Evolutionary conservation across 139 green algal genomes (phyloP), one percentile per base, ranked within the genome.

Genomic region (Cymbomonas tetramitiformis): DNA sequence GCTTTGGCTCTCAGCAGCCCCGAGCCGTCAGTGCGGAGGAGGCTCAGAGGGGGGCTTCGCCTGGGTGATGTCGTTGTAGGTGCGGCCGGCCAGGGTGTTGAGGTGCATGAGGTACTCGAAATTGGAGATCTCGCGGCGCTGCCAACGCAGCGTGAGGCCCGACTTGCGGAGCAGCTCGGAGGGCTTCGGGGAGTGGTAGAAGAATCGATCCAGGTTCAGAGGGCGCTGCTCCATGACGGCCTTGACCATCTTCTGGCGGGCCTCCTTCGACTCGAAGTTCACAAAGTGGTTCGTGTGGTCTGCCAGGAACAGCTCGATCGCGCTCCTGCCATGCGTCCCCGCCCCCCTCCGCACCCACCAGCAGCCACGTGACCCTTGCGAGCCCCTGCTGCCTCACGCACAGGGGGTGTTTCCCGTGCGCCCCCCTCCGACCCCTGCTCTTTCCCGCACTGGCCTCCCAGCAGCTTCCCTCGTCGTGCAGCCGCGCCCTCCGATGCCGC

Each of bases 41-140:
- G n/a, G n/a, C n/a, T n/a, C n/a, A n/a, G n/a, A n/a, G n/a, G n/a
- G n/a, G n/a, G n/a, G n/a, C n/a, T n/a, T n/a, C n/a, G n/a, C n/a
- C n/a, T n/a, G n/a, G 39, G 65, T 68, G 10, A 73, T 58, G 58
- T 79, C 71, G 44, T 76, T 76, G 56, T 72, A 79, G 28, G 62
- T 70, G 5, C 71, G 47, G 10, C 71, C 71, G n/a, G 71, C 62
- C 19, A 75, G 62, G 30, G 71, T 79, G 58, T 79, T 79, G 3
- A 79, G 74, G 32, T 74, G 56, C 74, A 79, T 76, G 54, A 79
- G 46, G 48, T 79, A 79, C n/a, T 76, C 64, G 53, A 79, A 79
- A 31, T 76, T 79, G 28, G 41, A 61, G 25, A 79, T 67, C 59
- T 79, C 68, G 8, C 68, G 48, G 9, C 30, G 52, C 28, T 36